Conservation (phyloP, 2,329 filamentous ascomycete species). For the Calonectria multiphialidica region DNA sequence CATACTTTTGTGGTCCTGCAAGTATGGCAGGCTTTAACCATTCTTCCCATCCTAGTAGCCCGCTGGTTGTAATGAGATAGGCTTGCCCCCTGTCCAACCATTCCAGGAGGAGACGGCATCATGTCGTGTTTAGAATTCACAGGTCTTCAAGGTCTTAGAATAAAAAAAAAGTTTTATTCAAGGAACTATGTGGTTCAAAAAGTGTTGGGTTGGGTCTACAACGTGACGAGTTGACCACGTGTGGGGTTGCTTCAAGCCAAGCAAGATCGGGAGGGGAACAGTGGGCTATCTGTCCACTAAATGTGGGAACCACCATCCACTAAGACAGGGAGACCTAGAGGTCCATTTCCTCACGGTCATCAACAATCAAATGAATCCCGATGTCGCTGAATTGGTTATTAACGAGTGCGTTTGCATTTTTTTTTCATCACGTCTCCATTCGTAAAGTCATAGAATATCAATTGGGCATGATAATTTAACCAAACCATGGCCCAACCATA, state of each 20-base stretch:
- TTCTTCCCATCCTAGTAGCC: neutral
- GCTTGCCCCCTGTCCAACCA: neutral
- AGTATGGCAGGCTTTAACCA: neutral
- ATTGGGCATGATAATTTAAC: too few relatives aligned
- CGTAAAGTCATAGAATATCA: too few relatives aligned
- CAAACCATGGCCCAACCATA: too few relatives aligned
- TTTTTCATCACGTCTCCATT: too few relatives aligned
- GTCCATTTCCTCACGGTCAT: neutral
- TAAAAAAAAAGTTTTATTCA: neutral
- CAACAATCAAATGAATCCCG: too few relatives aligned
- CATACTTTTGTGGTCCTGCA: neutral
- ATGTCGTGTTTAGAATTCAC: neutral
- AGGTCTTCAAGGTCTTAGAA: neutral
- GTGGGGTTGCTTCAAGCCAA: neutral
- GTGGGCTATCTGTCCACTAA: neutral
- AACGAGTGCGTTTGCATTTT: too few relatives aligned
- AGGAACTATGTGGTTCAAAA: too few relatives aligned
- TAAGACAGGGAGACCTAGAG: neutral
- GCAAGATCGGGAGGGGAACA: neutral
- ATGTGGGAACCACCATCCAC: neutral
- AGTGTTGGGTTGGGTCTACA: too few relatives aligned
- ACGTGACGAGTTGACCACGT: too few relatives aligned
- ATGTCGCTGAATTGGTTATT: too few relatives aligned
- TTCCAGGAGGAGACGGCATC: neutral
- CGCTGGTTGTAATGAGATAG: neutral